Evolutionary conservation across 2,329 filamentous ascomycete genomes (phyloP), one percentile per base, ranked within the genome.

Genomic region (Claviceps arundinis): DNA sequence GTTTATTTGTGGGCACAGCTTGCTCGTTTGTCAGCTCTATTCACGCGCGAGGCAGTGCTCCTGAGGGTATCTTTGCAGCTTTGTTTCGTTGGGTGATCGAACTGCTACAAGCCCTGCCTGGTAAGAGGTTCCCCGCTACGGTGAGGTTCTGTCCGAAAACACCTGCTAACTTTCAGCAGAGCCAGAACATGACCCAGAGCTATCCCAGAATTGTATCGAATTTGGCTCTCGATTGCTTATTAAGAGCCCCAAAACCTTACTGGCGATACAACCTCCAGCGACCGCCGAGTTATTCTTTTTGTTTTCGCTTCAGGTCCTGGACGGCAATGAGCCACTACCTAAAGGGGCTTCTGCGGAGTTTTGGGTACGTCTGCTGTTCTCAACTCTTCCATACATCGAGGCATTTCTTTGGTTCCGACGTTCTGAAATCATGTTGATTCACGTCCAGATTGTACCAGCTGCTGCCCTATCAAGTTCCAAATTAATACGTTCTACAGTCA

Each of bases 261-360:
- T 88, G 48, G 68, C 65, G 5, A 67, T 80, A 8, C 75, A 82
- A 50, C 73, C 80, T 4, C 64, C 73, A 11, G 73, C 76, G 1
- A 72, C 75, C 11, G 72, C 85, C 1, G 80, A 85, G 54, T 80
- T 75, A 58, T 76, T 89, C 55, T 85, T 94, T 60, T 68, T 82
- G 50, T 90, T 91, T 60, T 78, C 82, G 0, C 70, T 93, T 13
- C 77, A 80, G 58, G 81, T 87, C 7, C 69, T 94, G 6, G 76
- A 82, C 44, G 84, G 83, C 13, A 80, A 75, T 34, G 87, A 93
- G 54, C 81, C 85, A 0, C 70, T 94, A 9, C 85, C 87, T 0
- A 94, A 93, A 67, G 77, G 77, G 34, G 79, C 85, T 2, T 79
- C 87, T 1, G 79, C 82, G 8, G 80, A 85, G 30, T 87, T 94